Evolutionary conservation across 305 asterid genomes (phyloP), one percentile per base, ranked within the genome.

Genomic region (Rubia tinctorum): DNA sequence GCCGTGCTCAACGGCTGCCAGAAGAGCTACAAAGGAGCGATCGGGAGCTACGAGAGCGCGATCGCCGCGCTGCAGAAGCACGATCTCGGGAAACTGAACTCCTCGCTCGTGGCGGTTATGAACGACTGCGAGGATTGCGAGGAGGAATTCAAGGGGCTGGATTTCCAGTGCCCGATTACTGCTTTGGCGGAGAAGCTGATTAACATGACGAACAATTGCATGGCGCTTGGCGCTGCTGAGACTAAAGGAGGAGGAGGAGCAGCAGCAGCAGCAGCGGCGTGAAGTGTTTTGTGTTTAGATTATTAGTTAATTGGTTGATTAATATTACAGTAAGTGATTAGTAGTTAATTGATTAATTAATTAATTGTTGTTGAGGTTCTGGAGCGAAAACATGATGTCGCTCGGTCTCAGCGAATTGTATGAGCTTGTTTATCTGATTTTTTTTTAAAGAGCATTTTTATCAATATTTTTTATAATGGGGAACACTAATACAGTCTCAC

Each of bases 121-220:
- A 82, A 94, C 0, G 76, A 75, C 11, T 69, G 77, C 14, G 88
- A 81, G 17, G 92, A 85, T 58, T 91, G 97, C 10, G 80, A 81
- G 40, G 91, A 86, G 4, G 82, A 66, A 2, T 66, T 86, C 49
- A 23, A 75, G 0, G 77, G 75, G 47, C 2, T 22, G n/a, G 69
- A 74, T n/a, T 20, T 61, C 22, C 78, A 73, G 11, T 83, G 84
- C 4, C 87, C 84, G 0, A 18, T 89, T 39, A 27, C 75, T 11
- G 44, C 9, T 0, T 59, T 79, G 27, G 80, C 85, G 8, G 80
- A 72, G 2, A 88, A 65, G 84, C 76, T 91, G 81, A 73, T 75
- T 4, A 78, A 81, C 71, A 81, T 89, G 88, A 86, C 94, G 1
- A 87, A 89, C 77, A 88, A 85, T 56, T 89, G 90, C 69, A 88